These are phyloP conservation scores for Chlamydomonas incerta DNA, from an alignment of 139 green algal genomes.

Conservation along the genomic window DNA sequence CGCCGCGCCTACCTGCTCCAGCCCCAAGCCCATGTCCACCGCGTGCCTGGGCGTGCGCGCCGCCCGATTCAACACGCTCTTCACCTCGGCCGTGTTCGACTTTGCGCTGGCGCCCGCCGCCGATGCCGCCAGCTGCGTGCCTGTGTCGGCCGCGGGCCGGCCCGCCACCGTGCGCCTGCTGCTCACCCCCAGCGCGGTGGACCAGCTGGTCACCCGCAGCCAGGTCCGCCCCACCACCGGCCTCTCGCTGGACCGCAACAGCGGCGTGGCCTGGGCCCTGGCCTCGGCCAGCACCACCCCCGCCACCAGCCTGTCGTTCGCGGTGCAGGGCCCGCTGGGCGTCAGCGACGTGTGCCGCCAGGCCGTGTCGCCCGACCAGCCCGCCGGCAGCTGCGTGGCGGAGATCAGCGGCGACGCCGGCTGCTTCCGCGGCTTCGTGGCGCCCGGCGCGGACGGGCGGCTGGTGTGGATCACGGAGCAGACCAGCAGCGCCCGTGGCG, in stretches of 20 bases:
- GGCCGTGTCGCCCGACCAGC: neutral
- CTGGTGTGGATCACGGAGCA: neutral
- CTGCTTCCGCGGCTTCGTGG: neutral
- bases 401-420: neutral
- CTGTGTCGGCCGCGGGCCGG: neutral
- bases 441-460: neutral
- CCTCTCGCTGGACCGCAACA: constrained; percentile 2
- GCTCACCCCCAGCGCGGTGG: neutral
- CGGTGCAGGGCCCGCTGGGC: neutral
- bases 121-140: neutral
- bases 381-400: neutral
- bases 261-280: neutral
- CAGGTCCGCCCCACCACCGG: neutral
- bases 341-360: neutral
- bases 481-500: neutral
- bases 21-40: constrained; percentile 3
- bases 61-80: constrained; percentile 31
- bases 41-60: constrained; percentile 8
- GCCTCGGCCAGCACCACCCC: neutral
- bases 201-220: neutral
- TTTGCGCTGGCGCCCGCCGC: neutral
- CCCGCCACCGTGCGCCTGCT: constrained; percentile 12
- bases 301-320: neutral
- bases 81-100: neutral
- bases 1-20: neutral